A percentile compares a stretch with the other conserved stretches of the same genome.
Conservation (phyloP, 2,329 filamentous ascomycete genomes). For the Botrytis hyacinthi region DNA sequence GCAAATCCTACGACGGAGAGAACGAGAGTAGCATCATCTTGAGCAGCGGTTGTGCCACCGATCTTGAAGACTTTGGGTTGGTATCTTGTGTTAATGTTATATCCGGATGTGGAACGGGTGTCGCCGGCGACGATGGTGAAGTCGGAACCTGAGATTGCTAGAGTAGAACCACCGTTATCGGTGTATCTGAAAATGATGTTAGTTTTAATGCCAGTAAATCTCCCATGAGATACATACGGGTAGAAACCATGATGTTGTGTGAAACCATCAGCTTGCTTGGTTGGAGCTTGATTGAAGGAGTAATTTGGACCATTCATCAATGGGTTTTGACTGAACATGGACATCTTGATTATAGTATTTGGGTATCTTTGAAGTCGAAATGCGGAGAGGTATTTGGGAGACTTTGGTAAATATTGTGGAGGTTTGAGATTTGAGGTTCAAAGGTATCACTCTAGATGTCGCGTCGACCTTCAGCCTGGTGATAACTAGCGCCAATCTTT, state of each 20-base stretch:
- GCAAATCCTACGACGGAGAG: conserved; percentile 95
- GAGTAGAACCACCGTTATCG: conserved; percentile 94
- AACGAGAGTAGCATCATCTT: conserved; percentile 81
- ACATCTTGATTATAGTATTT: conserved; percentile 46
- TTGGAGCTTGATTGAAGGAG: conserved; percentile 62
- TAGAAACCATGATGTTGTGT: conserved; percentile 81
- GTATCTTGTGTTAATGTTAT: conserved; percentile 98
- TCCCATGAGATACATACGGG: conserved; percentile 61
- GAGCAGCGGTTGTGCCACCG: conserved; percentile 82
- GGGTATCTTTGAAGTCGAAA: conserved; percentile 11
- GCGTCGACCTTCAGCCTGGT: conserved; percentile 33
- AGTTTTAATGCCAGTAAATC: not conserved
- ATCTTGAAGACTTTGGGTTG: conserved; percentile 97
- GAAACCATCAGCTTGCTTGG: conserved; percentile 49
- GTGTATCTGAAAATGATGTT: conserved; percentile 69
- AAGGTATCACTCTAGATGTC: conserved; percentile 23
- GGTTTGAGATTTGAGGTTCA: conserved; percentile 22
- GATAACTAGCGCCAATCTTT: conserved; percentile 21
- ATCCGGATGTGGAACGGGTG: conserved; percentile 91
- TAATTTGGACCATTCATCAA: conserved; percentile 68
- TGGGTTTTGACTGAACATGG: conserved; percentile 70
- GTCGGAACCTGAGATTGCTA: conserved; percentile 89
- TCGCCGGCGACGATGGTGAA: conserved; percentile 97
- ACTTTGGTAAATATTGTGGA: conserved; percentile 13
- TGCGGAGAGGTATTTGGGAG: conserved; percentile 8